Conservation (phyloP, 768 basidiomycete genomes). For the Boletus pseudopeckii region DNA sequence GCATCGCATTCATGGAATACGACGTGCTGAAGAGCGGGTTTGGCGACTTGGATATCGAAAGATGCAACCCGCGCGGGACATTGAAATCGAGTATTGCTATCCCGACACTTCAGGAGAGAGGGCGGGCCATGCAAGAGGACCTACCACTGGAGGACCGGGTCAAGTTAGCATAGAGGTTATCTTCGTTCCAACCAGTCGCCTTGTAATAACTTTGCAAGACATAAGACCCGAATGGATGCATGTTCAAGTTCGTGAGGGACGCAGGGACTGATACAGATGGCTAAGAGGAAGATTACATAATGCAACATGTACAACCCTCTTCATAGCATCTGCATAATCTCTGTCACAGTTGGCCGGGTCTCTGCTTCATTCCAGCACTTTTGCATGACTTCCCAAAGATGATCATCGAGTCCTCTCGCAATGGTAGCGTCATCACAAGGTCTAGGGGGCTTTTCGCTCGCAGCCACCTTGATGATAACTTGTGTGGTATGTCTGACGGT, state of each 20-base stretch:
- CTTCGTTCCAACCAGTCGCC: constrained; percentile 96
- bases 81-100: constrained; percentile 89
- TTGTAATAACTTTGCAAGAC: constrained; percentile 87
- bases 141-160: constrained; percentile 86
- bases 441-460: constrained; percentile 42
- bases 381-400: constrained; percentile 43
- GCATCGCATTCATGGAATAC: constrained; percentile 90
- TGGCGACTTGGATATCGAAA: constrained; percentile 83
- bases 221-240: constrained; percentile 88
- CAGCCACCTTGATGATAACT: constrained; percentile 43
- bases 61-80: constrained; percentile 76
- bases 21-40: constrained; percentile 87
- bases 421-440: constrained; percentile 35
- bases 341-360: constrained; percentile 39
- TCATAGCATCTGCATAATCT: constrained; percentile 28
- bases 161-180: constrained; percentile 87
- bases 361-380: constrained; percentile 42
- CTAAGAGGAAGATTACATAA: constrained; percentile 15
- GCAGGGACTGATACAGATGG: too few relatives aligned
- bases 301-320: background rate
- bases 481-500: constrained; percentile 50
- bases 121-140: constrained; percentile 15
- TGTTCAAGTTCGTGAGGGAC: constrained; percentile 23
- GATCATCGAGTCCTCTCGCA: constrained; percentile 43
- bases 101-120: constrained; percentile 4